These are phyloP conservation scores for Teunomyces barrocoloradensis DNA, from an alignment of 805 yeast species.

Conservation along the genomic window DNA sequence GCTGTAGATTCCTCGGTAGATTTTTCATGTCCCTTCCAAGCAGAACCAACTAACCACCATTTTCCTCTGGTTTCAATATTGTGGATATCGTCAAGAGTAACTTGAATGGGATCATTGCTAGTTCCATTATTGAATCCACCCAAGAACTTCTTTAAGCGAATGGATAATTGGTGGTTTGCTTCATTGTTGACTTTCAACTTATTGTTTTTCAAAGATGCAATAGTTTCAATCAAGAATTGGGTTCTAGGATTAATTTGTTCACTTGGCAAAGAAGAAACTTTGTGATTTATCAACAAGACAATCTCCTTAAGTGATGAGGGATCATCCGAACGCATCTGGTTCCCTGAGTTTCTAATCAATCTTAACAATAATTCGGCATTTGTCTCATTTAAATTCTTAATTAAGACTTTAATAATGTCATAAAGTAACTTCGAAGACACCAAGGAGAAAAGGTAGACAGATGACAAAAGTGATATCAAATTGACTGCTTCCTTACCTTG, in stretches of 20 bases:
- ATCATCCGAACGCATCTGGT: constrained; percentile 85
- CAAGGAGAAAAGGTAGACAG: constrained; percentile 74
- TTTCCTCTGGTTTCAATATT: constrained; percentile 80
- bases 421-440: constrained; percentile 73
- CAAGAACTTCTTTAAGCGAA: constrained; percentile 61
- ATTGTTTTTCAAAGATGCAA: constrained; percentile 83
- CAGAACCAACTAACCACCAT: constrained; percentile 99
- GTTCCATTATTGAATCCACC: constrained; percentile 49
- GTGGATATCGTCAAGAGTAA: constrained; percentile 76
- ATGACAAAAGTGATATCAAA: constrained; percentile 68
- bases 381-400: constrained; percentile 57
- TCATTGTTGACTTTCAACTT: constrained; percentile 60
- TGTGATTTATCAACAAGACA: constrained; percentile 53
- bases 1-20: constrained; percentile 16
- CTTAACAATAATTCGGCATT: constrained; percentile 77
- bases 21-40: constrained; percentile 71
- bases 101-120: constrained; percentile 75
- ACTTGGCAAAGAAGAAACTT: constrained; percentile 37
- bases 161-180: constrained; percentile 48
- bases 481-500: constrained; percentile 51
- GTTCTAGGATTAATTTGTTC: constrained; percentile 57
- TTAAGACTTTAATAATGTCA: constrained; percentile 62
- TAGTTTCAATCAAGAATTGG: constrained; percentile 79
- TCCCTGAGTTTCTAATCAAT: constrained; percentile 73
- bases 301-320: constrained; percentile 83